A percentile compares a stretch with the other conserved stretches of the same genome.
Conservation (phyloP, 768 basidiomycete genomes). For the Boletus rex-veris region DNA sequence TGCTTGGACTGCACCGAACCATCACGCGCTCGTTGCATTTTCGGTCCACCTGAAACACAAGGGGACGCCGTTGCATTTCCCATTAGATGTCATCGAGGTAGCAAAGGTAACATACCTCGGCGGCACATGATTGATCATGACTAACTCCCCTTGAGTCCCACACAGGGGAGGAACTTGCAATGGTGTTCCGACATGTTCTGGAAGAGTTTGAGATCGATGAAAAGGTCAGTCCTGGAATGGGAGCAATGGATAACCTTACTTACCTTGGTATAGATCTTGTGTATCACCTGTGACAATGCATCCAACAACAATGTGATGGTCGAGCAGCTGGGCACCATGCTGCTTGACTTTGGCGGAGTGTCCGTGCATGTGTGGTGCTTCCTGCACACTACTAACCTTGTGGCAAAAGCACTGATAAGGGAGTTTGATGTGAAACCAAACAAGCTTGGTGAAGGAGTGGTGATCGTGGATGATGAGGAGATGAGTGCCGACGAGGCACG, state of each 20-base stretch:
- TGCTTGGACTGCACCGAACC: not conserved
- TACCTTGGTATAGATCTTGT: not conserved
- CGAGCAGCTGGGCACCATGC: not conserved
- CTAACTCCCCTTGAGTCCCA: not conserved
- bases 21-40: not conserved
- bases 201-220: not conserved
- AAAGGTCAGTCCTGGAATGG: not conserved
- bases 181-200: not conserved
- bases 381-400: not conserved
- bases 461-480: too few species aligned
- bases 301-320: not conserved
- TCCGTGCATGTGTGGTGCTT: not conserved
- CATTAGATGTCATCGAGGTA: not conserved
- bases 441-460: too few species aligned
- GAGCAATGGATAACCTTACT: too few species aligned
- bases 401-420: not conserved
- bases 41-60: not conserved
- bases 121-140: too few species aligned
- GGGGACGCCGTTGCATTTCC: not conserved
- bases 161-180: not conserved
- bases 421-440: not conserved
- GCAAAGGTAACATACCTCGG: not conserved
- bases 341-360: not conserved
- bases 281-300: too few species aligned
- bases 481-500: not conserved